Evolutionary conservation across 257 asterid species (phyloP), one percentile per base, ranked within the genome.

Genomic region (Rehmannia glutinosa): DNA sequence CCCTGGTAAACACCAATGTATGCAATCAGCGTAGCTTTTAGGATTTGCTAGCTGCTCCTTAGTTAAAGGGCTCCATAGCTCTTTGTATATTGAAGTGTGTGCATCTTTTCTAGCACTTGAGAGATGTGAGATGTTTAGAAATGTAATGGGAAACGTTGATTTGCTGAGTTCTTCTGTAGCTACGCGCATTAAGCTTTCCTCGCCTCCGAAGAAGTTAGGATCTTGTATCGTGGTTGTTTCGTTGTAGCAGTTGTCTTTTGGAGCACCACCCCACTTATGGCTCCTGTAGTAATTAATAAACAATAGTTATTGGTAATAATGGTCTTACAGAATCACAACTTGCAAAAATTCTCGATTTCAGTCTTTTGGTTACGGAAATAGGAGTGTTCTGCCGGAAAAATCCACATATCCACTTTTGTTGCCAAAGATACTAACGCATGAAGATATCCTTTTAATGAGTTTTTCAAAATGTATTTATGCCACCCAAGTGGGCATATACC

Each of bases 1-100:
- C 9, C 97, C 97, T 0, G 97, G 96, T 36, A 89, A 64, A 47
- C 98, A 91, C 98, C 98, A 91, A 30, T 91, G 98, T 2, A 85
- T 78, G 79, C 98, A 91, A 53, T 91, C 96, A 0, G 98, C 94
- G 16, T 81, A 87, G 72, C 84, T 77, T 3, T 8, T 59, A 0
- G 95, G 94, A 39, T 85, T 73, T 0, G 85, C 86, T 0, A 70
- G 41, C 61, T 88, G 84, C 60, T 82, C 60, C 1, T 70, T 59
- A 0, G 90, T 83, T 13, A 89, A 54, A 1, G 77, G 86, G 12
- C 55, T 69, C 85, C 80, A 83, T 17, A 73, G 87, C 28, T 73
- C 63, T 74, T 84, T 89, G 85, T 87, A 83, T 17, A 91, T 81
- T 1, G 96, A 82, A 0, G 90, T 85, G 59, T 91, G 98, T 0